phyloP scores from a whole-genome alignment of 2,329 filamentous ascomycete genomes.

The Periconia digitata region DNA sequence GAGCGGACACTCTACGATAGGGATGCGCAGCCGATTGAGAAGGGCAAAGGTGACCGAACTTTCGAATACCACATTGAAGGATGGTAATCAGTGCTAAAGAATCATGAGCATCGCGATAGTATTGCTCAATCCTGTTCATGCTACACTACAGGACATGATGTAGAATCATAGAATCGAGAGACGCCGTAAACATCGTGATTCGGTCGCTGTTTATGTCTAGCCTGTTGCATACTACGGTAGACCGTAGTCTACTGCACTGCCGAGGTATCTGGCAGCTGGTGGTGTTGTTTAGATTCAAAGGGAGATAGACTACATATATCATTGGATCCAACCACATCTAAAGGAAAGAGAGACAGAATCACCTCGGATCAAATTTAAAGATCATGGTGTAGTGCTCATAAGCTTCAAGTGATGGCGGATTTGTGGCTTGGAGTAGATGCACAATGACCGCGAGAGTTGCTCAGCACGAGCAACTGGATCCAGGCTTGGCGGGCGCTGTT shows the following conservation, averaged over 20 bases:
- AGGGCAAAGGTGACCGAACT: conserved; percentile 50
- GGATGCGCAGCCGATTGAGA: conserved; percentile 50
- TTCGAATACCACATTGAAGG: conserved; percentile 54
- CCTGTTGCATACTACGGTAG: not conserved
- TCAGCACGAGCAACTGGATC: not conserved
- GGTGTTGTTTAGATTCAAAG: not conserved
- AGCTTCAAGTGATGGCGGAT: not conserved
- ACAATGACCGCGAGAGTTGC: not conserved
- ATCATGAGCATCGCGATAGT: no score
- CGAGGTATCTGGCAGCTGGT: not conserved
- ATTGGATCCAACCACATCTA: not conserved
- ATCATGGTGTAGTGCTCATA: no score
- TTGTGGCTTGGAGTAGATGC: not conserved
- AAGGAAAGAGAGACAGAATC: not conserved
- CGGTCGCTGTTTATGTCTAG: not conserved
- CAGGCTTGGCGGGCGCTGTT: no score
- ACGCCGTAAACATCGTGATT: not conserved
- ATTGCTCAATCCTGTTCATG: no score
- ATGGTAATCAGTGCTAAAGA: conserved; percentile 25
- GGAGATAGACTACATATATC: not conserved
- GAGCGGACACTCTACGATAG: conserved; percentile 63
- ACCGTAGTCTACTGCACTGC: not conserved
- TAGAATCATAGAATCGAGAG: not conserved
- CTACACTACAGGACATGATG: conserved; percentile 1
- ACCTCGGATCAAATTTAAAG: no score